Percentiles rank a stretch among this genome's conserved stretches.
Conservation (phyloP, 1,139 yeast species). For the Pichia norvegensis region DNA sequence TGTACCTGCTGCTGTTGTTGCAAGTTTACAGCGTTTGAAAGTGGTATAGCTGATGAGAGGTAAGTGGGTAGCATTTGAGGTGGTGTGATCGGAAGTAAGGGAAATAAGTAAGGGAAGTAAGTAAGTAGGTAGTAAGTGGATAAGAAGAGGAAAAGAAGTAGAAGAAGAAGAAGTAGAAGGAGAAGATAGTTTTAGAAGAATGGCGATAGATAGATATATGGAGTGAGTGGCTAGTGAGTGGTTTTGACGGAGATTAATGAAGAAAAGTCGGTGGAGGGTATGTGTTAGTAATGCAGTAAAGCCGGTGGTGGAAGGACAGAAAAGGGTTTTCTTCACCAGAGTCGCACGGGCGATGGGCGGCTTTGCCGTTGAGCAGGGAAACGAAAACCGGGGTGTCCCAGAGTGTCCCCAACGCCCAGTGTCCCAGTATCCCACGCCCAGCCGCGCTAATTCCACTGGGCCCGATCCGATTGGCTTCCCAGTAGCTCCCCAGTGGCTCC, state of each 20-base stretch:
- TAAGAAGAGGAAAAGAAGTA: not conserved
- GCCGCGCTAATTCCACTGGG: too few relatives aligned
- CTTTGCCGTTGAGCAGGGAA: too few relatives aligned
- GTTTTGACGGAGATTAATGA: not conserved
- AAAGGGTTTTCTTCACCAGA: too few relatives aligned
- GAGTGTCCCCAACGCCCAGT: too few relatives aligned
- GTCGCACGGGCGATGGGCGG: too few relatives aligned
- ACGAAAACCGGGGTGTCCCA: too few relatives aligned
- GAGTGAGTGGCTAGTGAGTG: not conserved
- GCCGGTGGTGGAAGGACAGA: not conserved
- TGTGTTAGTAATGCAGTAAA: not conserved
- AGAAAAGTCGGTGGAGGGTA: not conserved
- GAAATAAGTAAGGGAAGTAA: not conserved
- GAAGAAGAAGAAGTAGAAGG: not conserved
- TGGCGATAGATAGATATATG: not conserved
- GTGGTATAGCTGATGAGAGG: conserved; percentile 5
- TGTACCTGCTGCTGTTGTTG: conserved; percentile 7
- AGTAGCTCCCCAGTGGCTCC: too few relatives aligned
- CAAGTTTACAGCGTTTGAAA: conserved; percentile 11
- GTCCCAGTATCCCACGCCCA: too few relatives aligned
- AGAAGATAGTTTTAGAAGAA: not conserved
- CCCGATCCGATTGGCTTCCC: too few relatives aligned
- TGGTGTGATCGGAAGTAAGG: not conserved
- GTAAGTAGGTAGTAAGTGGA: not conserved
- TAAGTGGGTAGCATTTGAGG: not conserved